phyloP scores from a whole-genome alignment of 768 basidiomycete species.

The Amanita exitialis region DNA sequence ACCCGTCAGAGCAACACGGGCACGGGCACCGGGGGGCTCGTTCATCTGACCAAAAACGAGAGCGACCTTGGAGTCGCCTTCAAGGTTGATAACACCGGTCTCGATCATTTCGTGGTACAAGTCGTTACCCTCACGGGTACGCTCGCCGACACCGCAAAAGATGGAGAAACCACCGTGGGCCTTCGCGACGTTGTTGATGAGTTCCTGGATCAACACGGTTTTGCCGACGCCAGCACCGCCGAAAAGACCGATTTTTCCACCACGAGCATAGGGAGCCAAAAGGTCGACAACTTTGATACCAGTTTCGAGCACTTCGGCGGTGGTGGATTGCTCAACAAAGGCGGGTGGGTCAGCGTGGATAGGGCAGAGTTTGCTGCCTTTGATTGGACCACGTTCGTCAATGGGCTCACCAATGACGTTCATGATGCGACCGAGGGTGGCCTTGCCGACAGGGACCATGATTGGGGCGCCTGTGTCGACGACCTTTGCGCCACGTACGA shows the following conservation, averaged over 20 bases:
- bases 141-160: constrained; percentile 99
- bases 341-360: constrained; percentile 97
- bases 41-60: constrained; percentile 99
- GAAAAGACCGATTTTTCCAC: constrained; percentile 99
- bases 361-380: constrained; percentile 83
- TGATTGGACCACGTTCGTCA: constrained; percentile 98
- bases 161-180: constrained; percentile 99
- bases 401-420: constrained; percentile 99
- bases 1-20: constrained; percentile 99
- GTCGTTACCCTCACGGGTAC: constrained; percentile 99
- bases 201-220: constrained; percentile 98
- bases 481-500: constrained; percentile 97
- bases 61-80: constrained; percentile 99
- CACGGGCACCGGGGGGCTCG: constrained; percentile 99
- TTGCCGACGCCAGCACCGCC: constrained; percentile 99
- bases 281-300: constrained; percentile 99
- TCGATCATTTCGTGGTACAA: constrained; percentile 99
- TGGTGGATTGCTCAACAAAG: constrained; percentile 98
- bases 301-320: constrained; percentile 97
- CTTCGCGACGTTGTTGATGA: constrained; percentile 99
- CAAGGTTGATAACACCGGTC: constrained; percentile 99
- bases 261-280: constrained; percentile 98
- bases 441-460: constrained; percentile 90
- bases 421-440: constrained; percentile 98
- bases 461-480: constrained; percentile 96